Base-by-base conservation (phyloP, 2,329 filamentous ascomycete species). In the Scedosporium dehoogii region DNA sequence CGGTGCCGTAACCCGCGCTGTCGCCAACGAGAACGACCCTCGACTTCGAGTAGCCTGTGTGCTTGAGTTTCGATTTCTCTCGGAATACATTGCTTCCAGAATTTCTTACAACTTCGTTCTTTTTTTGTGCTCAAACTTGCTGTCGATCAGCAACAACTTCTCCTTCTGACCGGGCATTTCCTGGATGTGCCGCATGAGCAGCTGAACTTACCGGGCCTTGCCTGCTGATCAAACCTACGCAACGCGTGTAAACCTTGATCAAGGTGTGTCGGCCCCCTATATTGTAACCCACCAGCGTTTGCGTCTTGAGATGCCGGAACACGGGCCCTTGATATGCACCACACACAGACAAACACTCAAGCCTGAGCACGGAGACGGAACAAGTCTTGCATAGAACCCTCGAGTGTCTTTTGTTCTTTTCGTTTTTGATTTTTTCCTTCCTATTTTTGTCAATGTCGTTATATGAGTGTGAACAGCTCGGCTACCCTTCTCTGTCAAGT, bases 191-290 rank as follows among this genome's bases (percentile, higher is more conserved):
- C 51, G n/a, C 23, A 12, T 14, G 23, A 21, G 6, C 51, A 25
- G 51, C 51, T 55, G 44, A 48, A 48, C 21, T 16, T 23, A 60
- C 59, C 59, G 25, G 44, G 59, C 44, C 18, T 60, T 46, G 48
- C 33, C 18, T 29, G 59, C 21, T 33, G 59, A 60, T 60, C 42
- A 60, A 60, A 60, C 59, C 44, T 14, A 44, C 44, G 29, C 44
- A 53, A 61, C 18, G 53, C 25, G 53, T 27, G 10, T 42, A 23
- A 41, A 23, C 23, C 48, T 33, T 53, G 48, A 53, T 61, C 44
- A n/a, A 53, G 59, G 59, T 61, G 56, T 56, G 59, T 61, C 44
- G 44, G 42, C 44, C 44, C 44, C 44, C 44, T 60, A 33, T 18
- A 16, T 60, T 18, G 51, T 29, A 18, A 12, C n/a, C 27, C 23